These are phyloP conservation scores for Jatropha podagrica DNA, from an alignment of 441 rosid genomes.

Conservation along the genomic window DNA sequence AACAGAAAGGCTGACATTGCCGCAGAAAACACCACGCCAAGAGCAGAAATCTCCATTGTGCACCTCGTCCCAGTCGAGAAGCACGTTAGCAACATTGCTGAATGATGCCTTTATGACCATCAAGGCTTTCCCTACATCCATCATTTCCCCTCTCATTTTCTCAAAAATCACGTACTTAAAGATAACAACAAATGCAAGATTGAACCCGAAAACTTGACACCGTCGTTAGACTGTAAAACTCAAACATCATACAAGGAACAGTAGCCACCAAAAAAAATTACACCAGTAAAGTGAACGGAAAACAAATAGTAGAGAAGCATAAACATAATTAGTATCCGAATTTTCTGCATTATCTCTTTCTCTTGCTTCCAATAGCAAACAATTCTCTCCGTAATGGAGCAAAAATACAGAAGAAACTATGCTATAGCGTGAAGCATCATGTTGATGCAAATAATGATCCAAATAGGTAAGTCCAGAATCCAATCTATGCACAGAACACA, in stretches of 20 bases:
- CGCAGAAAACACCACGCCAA: slow-evolving; percentile 92
- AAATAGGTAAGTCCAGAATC: not conserved
- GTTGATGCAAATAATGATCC: not conserved
- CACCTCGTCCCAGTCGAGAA: slow-evolving; percentile 77
- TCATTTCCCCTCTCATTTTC: not conserved
- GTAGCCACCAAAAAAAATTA: not conserved
- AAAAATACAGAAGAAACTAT: not conserved
- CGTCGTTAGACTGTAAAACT: not conserved
- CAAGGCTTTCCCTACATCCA: slow-evolving; percentile 61
- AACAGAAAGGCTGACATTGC: slow-evolving; percentile 54
- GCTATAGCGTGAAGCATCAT: not conserved
- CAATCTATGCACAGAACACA: not conserved
- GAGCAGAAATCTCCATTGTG: slow-evolving; percentile 68
- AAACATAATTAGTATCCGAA: not conserved
- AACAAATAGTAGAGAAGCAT: too few relatives aligned
- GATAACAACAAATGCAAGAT: not conserved
- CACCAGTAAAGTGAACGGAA: not conserved
- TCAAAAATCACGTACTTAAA: not conserved
- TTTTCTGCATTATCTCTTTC: not conserved
- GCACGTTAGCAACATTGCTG: slow-evolving; percentile 63
- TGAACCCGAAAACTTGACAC: not conserved
- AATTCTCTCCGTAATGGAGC: not conserved
- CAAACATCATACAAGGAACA: not conserved
- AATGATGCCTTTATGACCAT: slow-evolving; percentile 75
- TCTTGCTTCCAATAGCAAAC: not conserved